phyloP scores from a whole-genome alignment of 495 filamentous ascomycete species.

The Durotheca rogersii region DNA sequence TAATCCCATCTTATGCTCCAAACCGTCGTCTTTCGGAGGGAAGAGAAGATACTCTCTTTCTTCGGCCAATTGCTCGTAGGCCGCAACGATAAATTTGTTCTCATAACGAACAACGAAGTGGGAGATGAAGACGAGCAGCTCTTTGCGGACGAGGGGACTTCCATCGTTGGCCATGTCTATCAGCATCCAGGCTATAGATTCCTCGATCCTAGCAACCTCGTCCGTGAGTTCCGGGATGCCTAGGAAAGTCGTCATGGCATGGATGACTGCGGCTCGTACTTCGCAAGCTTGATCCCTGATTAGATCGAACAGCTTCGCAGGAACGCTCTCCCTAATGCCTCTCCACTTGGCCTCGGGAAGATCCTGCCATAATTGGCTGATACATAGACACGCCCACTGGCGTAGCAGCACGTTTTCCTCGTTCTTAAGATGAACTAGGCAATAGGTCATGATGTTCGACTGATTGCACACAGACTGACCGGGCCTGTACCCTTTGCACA shows the following conservation, averaged over 20 bases:
- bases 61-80: slow-evolving; percentile 86
- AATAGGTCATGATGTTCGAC: slow-evolving; percentile 82
- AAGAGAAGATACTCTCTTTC: slow-evolving; percentile 67
- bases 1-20: slow-evolving; percentile 56
- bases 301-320: slow-evolving; percentile 72
- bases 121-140: slow-evolving; percentile 90
- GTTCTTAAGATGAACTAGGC: slow-evolving; percentile 77
- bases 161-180: slow-evolving; percentile 88
- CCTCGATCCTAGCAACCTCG: slow-evolving; percentile 86
- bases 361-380: slow-evolving; percentile 92
- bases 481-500: slow-evolving; percentile 89
- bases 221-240: slow-evolving; percentile 91
- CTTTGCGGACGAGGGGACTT: slow-evolving; percentile 87
- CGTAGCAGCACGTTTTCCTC: slow-evolving; percentile 82
- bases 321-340: slow-evolving; percentile 80
- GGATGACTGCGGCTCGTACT: slow-evolving; percentile 88
- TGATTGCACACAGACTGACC: slow-evolving; percentile 85
- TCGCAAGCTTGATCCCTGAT: slow-evolving; percentile 91
- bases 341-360: slow-evolving; percentile 91
- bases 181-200: slow-evolving; percentile 78
- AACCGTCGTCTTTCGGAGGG: slow-evolving; percentile 52
- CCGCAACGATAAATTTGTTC: slow-evolving; percentile 86
- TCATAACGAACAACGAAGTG: slow-evolving; percentile 88
- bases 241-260: slow-evolving; percentile 89
- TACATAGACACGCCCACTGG: slow-evolving; percentile 95